Evolutionary conservation across 371 early-diverging fungal genomes (phyloP).

Genomic region (Mucor plumbeus): DNA sequence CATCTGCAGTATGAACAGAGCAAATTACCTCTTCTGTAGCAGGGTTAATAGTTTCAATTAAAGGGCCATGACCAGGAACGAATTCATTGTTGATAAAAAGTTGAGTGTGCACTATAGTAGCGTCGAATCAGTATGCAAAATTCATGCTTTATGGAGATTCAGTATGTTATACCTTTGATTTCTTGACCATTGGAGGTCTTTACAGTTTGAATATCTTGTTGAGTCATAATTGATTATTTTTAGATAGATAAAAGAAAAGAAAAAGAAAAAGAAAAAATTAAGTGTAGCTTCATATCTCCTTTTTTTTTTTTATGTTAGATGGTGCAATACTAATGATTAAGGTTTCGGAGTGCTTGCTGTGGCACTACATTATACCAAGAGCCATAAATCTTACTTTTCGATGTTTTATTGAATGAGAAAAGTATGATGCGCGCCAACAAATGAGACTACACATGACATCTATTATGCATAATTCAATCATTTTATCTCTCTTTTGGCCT

Average conservation of each 20-base stretch:
- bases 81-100: slow-evolving; percentile 82
- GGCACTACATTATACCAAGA: not conserved
- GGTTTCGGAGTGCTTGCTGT: slow-evolving; percentile 3
- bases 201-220: slow-evolving; percentile 33
- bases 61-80: slow-evolving; percentile 65
- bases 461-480: no score
- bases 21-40: slow-evolving; percentile 75
- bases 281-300: not conserved
- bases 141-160: not conserved
- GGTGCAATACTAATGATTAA: not conserved
- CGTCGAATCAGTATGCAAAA: not conserved
- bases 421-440: no score
- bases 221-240: slow-evolving; percentile 23
- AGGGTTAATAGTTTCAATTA: slow-evolving; percentile 69
- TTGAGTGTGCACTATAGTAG: slow-evolving; percentile 44
- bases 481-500: no score
- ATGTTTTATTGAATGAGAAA: no score
- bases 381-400: not conserved
- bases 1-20: slow-evolving; percentile 73
- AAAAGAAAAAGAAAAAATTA: not conserved
- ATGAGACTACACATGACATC: no score
- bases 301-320: slow-evolving; percentile 7
- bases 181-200: slow-evolving; percentile 26
- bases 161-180: slow-evolving; percentile 23
- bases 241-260: not conserved